Base-by-base conservation (phyloP, 192 early-diverging fungal genomes). In the Radiomyces spectabilis region DNA sequence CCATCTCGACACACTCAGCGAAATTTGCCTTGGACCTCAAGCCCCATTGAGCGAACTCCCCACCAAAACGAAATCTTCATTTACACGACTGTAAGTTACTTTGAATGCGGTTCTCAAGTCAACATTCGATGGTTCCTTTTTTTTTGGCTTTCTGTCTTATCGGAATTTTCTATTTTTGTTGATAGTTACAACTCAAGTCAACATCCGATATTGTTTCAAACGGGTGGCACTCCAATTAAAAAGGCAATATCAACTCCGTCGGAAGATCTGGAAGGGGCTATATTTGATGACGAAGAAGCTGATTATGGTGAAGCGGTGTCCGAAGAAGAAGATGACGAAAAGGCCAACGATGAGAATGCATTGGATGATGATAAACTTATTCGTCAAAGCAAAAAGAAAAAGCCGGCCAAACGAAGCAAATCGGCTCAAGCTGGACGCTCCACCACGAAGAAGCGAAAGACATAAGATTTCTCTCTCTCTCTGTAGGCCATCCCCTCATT, bases 1-100 rank as follows among this genome's bases (percentile, higher is more conserved):
- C 30, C 83, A 92, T 59, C 84, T 84, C 68, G 94, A 97, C 15
- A 63, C 82, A 0, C 77, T 99, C 41, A 45, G 89, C 65, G 92
- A 94, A 59, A 58, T 99, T 32, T 82, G 85, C 9, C 42, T 94
- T 30, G 74, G 69, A 1, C 50, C 57, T 15, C 72, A 72, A 53
- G 34, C 38, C 13, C 47, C 80, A 47, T 55, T 69, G 15, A 77
- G 63, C 40, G 64, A 74, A 24, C 79, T 96, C 25, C 65, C 84
- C 0, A n/a, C n/a, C n/a, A n/a, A n/a, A n/a, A n/a, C n/a, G n/a
- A n/a, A n/a, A n/a, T n/a, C n/a, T n/a, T n/a, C n/a, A n/a, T n/a
- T n/a, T n/a, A n/a, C n/a, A n/a, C n/a, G n/a, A n/a, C n/a, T n/a
- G n/a, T n/a, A n/a, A n/a, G n/a, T n/a, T n/a, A n/a, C n/a, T n/a